Evolutionary conservation across 1,284 basidiomycete species (phyloP).

Genomic region (Schizophyllum amplum): DNA sequence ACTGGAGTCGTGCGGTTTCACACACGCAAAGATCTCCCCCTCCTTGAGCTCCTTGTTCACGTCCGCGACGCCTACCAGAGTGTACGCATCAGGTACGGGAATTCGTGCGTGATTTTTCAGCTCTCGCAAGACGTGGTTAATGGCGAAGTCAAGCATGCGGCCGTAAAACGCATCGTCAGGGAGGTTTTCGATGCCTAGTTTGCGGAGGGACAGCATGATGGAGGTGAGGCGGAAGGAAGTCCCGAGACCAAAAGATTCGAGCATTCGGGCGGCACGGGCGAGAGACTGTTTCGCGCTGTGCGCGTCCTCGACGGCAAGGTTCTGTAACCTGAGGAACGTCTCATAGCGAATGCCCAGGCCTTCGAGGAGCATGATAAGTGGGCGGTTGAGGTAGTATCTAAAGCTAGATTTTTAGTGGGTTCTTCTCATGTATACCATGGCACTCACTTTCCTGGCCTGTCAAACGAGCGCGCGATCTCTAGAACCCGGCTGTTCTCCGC

Average conservation of each 20-base stretch:
- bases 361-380: conserved; percentile 58
- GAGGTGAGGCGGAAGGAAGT: conserved; percentile 31
- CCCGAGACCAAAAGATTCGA: conserved; percentile 37
- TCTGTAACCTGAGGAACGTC: neutral
- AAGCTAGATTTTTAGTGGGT: neutral
- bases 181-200: conserved; percentile 25
- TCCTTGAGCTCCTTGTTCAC: conserved; percentile 40
- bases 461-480: conserved; percentile 60
- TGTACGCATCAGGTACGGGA: conserved; percentile 52
- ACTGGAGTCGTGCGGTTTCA: conserved; percentile 31
- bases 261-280: conserved; percentile 32
- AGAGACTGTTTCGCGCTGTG: neutral
- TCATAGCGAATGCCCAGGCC: neutral
- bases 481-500: conserved; percentile 26
- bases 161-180: conserved; percentile 39
- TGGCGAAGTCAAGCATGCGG: conserved; percentile 42
- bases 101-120: conserved; percentile 65
- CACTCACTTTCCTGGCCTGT: conserved; percentile 36
- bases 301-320: neutral
- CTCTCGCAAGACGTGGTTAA: conserved; percentile 53
- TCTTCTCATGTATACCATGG: neutral
- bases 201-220: conserved; percentile 27
- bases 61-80: conserved; percentile 63
- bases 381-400: conserved; percentile 37
- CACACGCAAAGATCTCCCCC: conserved; percentile 51